These are phyloP conservation scores for Talaromyces thailandensis DNA, from an alignment of 495 filamentous ascomycete genomes.

Conservation along the genomic window DNA sequence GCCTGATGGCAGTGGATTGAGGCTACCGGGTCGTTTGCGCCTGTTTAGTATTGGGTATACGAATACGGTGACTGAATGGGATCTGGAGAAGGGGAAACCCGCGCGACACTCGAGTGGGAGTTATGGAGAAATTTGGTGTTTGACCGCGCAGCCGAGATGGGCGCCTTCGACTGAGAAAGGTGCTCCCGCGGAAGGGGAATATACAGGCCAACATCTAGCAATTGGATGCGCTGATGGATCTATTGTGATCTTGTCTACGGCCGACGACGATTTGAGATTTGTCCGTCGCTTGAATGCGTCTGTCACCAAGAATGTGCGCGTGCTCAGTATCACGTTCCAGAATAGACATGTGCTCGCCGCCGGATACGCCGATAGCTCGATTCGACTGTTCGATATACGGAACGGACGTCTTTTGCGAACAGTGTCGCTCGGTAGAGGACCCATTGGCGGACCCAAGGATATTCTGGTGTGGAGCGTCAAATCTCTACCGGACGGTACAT, in stretches of 20 bases:
- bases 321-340: conserved; percentile 85
- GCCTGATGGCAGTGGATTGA: conserved; percentile 48
- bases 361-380: conserved; percentile 86
- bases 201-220: conserved; percentile 61
- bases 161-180: conserved; percentile 27
- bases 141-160: conserved; percentile 74
- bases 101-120: conserved; percentile 79
- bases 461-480: conserved; percentile 90
- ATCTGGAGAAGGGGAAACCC: conserved; percentile 67
- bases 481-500: conserved; percentile 73
- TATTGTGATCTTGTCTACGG: conserved; percentile 76
- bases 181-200: conserved; percentile 30
- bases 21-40: conserved; percentile 62
- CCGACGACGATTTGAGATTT: conserved; percentile 68
- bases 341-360: conserved; percentile 72
- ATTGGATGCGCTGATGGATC: conserved; percentile 90
- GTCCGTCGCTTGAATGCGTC: conserved; percentile 61
- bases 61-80: conserved; percentile 87
- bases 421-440: conserved; percentile 76
- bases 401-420: conserved; percentile 62
- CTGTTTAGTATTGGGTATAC: conserved; percentile 97
- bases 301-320: conserved; percentile 64
- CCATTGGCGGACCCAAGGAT: conserved; percentile 67
- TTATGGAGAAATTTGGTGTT: conserved; percentile 93
- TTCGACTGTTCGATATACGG: conserved; percentile 81